Evolutionary conservation across 768 basidiomycete genomes (phyloP), one percentile per base, ranked within the genome.

Genomic region (Mycena rebaudengoi): DNA sequence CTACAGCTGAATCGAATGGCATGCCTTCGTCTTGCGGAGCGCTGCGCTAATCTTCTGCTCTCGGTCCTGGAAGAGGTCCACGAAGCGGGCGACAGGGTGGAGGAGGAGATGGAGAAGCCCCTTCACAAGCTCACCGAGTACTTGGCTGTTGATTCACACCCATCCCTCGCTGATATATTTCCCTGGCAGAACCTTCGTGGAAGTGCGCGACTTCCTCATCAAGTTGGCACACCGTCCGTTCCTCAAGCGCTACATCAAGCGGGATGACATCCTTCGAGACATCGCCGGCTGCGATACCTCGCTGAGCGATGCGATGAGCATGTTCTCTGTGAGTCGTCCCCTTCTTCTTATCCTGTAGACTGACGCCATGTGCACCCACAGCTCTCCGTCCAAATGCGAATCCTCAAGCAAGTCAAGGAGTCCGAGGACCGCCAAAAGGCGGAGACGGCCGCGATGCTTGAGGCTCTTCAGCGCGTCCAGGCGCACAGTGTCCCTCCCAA

Each of bases 191-290:
- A n/a, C n/a, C n/a, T n/a, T n/a, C n/a, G n/a, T n/a, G n/a, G n/a
- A n/a, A n/a, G n/a, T n/a, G n/a, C n/a, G n/a, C n/a, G n/a, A n/a
- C n/a, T n/a, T n/a, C n/a, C n/a, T n/a, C n/a, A 37, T 75, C 64
- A 84, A 82, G 35, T 85, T 89, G 62, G 77, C 80, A 14, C 76
- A 83, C 35, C 76, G 87, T 2, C 86, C 89, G 1, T 91, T 91
- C 74, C 74, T 92, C 64, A 88, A 87, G 73, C 81, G 88, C 10
- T 91, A 90, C 69, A 76, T 91, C 26, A 85, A 85, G 69, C 82
- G 88, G 25, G 87, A 89, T 21, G 89, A 91, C 56, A 87, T 85
- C 12, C 68, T 76, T 10, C 73, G 77, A 4, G 78, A 79, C 55
- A 85, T 92, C 32, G 69, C 71, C 0, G 76, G 70, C 2, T 89